These are phyloP conservation scores for Diaporthe citriasiana DNA, from an alignment of 2,329 filamentous ascomycete genomes.

Conservation along the genomic window DNA sequence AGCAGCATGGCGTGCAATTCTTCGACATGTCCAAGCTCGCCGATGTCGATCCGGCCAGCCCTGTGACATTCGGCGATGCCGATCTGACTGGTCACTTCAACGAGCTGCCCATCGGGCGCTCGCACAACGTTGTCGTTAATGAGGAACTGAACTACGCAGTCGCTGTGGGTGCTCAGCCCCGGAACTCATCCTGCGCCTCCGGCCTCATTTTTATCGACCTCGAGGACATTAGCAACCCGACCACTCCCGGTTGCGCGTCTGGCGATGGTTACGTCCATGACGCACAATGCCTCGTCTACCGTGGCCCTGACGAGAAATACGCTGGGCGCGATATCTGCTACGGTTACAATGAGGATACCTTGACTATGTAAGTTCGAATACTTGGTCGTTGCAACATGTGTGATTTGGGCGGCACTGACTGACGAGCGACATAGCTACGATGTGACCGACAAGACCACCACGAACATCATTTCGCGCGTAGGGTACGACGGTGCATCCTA, in stretches of 20 bases:
- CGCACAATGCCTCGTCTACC: constrained; percentile 70
- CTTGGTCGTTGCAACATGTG: too few relatives aligned
- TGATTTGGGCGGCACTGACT: background rate
- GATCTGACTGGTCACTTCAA: constrained; percentile 56
- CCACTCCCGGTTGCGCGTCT: constrained; percentile 66
- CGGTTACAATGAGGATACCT: constrained; percentile 65
- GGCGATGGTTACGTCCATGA: constrained; percentile 73
- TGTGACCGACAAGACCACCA: constrained; percentile 62
- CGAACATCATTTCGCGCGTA: constrained; percentile 65
- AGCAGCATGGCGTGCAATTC: constrained; percentile 70
- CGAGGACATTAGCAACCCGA: constrained; percentile 65
- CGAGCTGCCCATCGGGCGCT: constrained; percentile 54
- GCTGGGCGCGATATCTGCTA: constrained; percentile 67
- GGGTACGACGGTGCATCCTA: constrained; percentile 70
- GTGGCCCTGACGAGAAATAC: constrained; percentile 64
- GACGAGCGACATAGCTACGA: constrained; percentile 56
- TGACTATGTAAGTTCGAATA: constrained; percentile 56
- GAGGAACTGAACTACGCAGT: constrained; percentile 64
- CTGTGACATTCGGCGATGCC: constrained; percentile 51
- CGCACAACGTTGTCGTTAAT: constrained; percentile 67
- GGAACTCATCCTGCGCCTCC: constrained; percentile 60
- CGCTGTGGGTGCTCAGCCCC: constrained; percentile 56
- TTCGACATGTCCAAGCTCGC: constrained; percentile 73
- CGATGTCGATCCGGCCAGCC: constrained; percentile 57
- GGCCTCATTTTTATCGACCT: constrained; percentile 73